Base-by-base conservation (phyloP, 2,329 filamentous ascomycete species). In the Chalara sp. region DNA sequence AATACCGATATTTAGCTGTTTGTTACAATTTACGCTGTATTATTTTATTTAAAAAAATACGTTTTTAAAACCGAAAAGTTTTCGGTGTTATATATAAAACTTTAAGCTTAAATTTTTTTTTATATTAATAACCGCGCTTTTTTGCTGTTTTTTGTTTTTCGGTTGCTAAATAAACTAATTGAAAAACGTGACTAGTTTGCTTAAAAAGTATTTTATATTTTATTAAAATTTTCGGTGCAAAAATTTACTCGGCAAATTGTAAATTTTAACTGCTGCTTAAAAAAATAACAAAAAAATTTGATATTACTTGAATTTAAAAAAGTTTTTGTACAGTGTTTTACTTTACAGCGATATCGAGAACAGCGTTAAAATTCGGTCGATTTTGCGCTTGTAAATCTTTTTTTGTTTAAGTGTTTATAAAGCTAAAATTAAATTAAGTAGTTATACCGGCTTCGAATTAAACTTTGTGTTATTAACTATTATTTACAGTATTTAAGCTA, bases 141-240 rank as follows among this genome's bases (percentile, higher is more conserved):
- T 4, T 40, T 52, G 12, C 31, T 52, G 11, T 52, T 29, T 6
- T 52, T 52, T 28, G 46, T 52, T 29, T 52, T 31, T 11, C 48
- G 32, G 40, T 31, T 52, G n/a, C 32, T 52, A 1, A 52, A 52
- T 31, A 52, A 52, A 46, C 45, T 51, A 5, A 39, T 51, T 43
- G 13, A 44, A n/a, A 37, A 51, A 21, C 49, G 45, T 10, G 44
- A 51, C 42, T 51, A 33, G 49, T 43, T 37, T 8, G 45, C 45
- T 6, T 35, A 51, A 13, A 51, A 37, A 21, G 45, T 51, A 21
- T 47, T 29, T 13, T 31, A 51, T 32, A 6, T 51, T n/a, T 37
- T 33, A 48, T n/a, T 31, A 48, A 32, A 45, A 6, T 30, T 48
- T 21, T 6, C 39, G 21, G 45, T 47, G 6, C 45, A 47, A 31